phyloP scores from a whole-genome alignment of 768 basidiomycete genomes.

The Dentipellis sp. region DNA sequence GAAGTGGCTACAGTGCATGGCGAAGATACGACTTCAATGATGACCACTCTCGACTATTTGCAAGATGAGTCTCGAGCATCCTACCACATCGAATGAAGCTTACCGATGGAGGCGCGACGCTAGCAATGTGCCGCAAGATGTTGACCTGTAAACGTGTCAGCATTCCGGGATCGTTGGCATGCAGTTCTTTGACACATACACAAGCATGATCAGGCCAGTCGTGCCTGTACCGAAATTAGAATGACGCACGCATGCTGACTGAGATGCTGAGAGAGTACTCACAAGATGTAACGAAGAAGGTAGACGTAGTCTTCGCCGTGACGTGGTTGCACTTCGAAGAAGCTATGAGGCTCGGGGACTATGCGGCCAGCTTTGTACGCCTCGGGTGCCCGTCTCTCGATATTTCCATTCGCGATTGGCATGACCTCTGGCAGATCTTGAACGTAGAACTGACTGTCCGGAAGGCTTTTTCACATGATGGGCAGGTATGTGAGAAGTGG shows the following conservation, averaged over 20 bases:
- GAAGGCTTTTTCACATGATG: not conserved
- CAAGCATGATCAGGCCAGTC: slow-evolving; percentile 13
- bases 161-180: not conserved
- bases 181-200: not conserved
- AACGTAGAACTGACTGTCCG: not conserved
- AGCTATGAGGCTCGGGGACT: not conserved
- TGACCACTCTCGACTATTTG: not conserved
- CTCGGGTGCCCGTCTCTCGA: not conserved
- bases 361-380: not conserved
- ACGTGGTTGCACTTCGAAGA: slow-evolving; percentile 4
- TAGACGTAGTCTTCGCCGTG: slow-evolving; percentile 1
- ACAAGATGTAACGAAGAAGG: slow-evolving; percentile 6
- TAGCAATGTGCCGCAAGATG: slow-evolving; percentile 5
- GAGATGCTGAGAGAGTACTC: not conserved
- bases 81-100: not conserved
- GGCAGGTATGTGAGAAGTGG: not conserved
- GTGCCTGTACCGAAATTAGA: slow-evolving; percentile 4
- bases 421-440: slow-evolving; percentile 7
- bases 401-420: slow-evolving; percentile 2
- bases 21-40: slow-evolving; percentile 4
- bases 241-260: not conserved
- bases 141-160: slow-evolving; percentile 1
- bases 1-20: not conserved
- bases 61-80: not conserved
- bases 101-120: not conserved